Evolutionary conservation across 306 rosid genomes (phyloP).

Genomic region (Elaeagnus macrophylla): DNA sequence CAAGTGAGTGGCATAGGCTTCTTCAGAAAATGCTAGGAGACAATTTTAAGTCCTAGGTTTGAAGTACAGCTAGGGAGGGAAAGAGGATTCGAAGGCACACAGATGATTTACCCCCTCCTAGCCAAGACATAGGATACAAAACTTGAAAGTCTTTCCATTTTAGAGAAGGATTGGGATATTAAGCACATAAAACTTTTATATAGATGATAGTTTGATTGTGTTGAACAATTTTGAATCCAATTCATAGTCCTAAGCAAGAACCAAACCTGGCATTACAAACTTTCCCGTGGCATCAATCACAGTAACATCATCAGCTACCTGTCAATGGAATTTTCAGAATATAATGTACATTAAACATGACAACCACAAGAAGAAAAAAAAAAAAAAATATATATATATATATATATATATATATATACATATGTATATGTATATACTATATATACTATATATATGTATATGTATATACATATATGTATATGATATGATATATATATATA

Average conservation of each 20-base stretch:
- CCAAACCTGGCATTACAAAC: conserved; percentile 91
- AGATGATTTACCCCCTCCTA: neutral
- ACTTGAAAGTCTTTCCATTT: no score
- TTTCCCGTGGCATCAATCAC: conserved; percentile 88
- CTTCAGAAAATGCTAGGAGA: neutral
- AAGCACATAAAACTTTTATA: no score
- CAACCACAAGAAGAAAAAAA: neutral
- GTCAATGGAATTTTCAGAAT: conserved; percentile 20
- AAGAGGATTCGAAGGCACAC: neutral
- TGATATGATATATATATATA: no score
- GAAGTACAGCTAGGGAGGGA: neutral
- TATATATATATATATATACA: no score
- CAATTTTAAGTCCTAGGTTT: neutral
- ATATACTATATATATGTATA: no score
- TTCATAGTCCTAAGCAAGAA: conserved; percentile 5
- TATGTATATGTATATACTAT: no score
- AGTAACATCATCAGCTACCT: conserved; percentile 75
- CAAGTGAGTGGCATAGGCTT: neutral
- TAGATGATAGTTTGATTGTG: no score
- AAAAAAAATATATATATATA: neutral
- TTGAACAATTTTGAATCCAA: neutral
- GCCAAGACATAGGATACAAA: neutral
- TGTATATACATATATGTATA: no score
- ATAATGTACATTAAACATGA: conserved; percentile 11
- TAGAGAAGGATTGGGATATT: no score